Base-by-base conservation (phyloP, 805 yeast species). In the Sporopachydermia quercuum region DNA sequence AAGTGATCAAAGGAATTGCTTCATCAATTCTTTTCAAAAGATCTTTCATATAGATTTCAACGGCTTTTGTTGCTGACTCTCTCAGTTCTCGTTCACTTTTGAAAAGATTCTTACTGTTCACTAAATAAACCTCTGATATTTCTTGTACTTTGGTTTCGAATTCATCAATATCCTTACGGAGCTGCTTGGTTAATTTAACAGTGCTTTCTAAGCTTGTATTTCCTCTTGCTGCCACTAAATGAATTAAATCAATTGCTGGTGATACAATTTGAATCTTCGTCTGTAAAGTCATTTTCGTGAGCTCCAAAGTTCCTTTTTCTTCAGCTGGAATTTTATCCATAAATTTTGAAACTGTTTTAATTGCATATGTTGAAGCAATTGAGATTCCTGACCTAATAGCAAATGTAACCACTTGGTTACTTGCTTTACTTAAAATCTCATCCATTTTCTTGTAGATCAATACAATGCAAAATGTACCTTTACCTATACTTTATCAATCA, bases 331-430 rank as follows among this genome's bases (percentile, higher is more conserved):
- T 43, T 41, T 45, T 46, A 23, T 68, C 76, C 35, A 80, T 58
- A 42, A 78, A 65, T 39, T 55, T 66, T 5, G 72, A 55, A n/a
- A 80, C 70, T 1, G 79, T 73, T 42, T 71, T 74, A 35, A 80
- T 65, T 16, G 87, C 86, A 57, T 73, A 81, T 0, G 79, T 73
- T 0, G 86, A 74, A 0, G 87, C 91, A 15, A 81, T 47, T 2
- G 85, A 74, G 19, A 81, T 70, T 0, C 91, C 85, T 1, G 87
- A 79, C 42, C 79, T 63, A 18, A 81, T 73, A 5, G 87, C 93
- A 57, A 81, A 77, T 2, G 84, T 70, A n/a, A 81, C 81, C 1
- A 83, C 82, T 47, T 80, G 86, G 39, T 72, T 73, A 19, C 86
- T 80, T 2, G 91, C 91, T 56, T 66, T 63, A 3, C 63, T 56